Evolutionary conservation across 352 stramenopile species (phyloP).

Genomic region (Phytophthora idaei): DNA sequence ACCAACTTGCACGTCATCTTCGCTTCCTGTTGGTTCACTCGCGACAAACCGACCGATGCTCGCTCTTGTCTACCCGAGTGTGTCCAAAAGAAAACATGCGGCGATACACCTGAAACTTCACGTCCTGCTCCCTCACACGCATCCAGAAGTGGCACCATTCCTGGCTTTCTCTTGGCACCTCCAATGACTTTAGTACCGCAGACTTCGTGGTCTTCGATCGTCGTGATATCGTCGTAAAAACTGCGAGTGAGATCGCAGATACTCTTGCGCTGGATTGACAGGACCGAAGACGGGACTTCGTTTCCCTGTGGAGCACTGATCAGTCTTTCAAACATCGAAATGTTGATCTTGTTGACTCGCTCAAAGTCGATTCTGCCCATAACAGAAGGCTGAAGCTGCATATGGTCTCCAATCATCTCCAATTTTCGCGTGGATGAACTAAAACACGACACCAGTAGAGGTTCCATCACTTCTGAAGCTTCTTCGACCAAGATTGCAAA

Average conservation of each 20-base stretch:
- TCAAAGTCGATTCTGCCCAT: slow-evolving; percentile 89
- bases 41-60: slow-evolving; percentile 72
- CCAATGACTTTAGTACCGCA: slow-evolving; percentile 66
- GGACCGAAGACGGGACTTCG: slow-evolving; percentile 72
- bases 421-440: slow-evolving; percentile 84
- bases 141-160: slow-evolving; percentile 20
- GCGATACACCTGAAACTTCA: slow-evolving; percentile 78
- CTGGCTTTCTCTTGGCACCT: slow-evolving; percentile 3
- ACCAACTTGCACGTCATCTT: slow-evolving; percentile 82
- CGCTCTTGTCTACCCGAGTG: slow-evolving; percentile 67
- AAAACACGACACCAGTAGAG: slow-evolving; percentile 86
- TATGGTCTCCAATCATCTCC: slow-evolving; percentile 91
- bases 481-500: slow-evolving; percentile 90
- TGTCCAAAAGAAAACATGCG: slow-evolving; percentile 89
- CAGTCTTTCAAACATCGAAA: slow-evolving; percentile 90
- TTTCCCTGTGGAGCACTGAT: slow-evolving; percentile 70
- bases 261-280: slow-evolving; percentile 88
- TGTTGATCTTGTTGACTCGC: slow-evolving; percentile 85
- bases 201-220: slow-evolving; percentile 79
- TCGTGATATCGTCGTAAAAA: slow-evolving; percentile 82
- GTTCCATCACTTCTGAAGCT: slow-evolving; percentile 87
- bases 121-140: slow-evolving; percentile 53
- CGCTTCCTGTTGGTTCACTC: slow-evolving; percentile 74
- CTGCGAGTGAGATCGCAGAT: slow-evolving; percentile 87
- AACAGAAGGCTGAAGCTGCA: slow-evolving; percentile 84